A percentile compares a stretch with the other conserved stretches of the same genome.
Conservation (phyloP, 2,329 filamentous ascomycete species). For the Thielaviopsis euricoi region DNA sequence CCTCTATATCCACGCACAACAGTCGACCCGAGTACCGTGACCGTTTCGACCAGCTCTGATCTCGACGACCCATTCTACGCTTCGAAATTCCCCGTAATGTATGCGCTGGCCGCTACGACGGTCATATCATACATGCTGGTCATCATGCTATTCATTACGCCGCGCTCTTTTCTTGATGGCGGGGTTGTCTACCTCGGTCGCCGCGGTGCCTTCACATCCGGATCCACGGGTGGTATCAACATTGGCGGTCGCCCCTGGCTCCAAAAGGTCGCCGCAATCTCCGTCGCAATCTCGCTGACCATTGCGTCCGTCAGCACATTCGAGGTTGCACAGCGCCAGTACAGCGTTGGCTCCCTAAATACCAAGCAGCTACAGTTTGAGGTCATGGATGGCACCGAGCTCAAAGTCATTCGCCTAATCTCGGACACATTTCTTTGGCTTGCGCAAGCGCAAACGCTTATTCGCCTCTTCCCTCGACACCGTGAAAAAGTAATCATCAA, state of each 20-base stretch:
- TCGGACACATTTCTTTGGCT: constrained; percentile 96
- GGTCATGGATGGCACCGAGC: constrained; percentile 70
- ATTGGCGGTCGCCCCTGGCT: constrained; percentile 89
- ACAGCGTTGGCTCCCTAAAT: constrained; percentile 63
- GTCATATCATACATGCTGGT: constrained; percentile 84
- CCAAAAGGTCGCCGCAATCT: constrained; percentile 64
- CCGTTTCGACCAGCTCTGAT: constrained; percentile 33
- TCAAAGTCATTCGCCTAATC: constrained; percentile 80
- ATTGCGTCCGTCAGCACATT: constrained; percentile 91
- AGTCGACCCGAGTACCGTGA: constrained; percentile 18
- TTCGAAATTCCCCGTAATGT: constrained; percentile 82
- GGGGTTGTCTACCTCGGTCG: constrained; percentile 67
- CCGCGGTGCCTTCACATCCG: constrained; percentile 73
- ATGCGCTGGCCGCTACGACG: constrained; percentile 80
- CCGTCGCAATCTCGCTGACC: constrained; percentile 69
- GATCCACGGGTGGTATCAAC: constrained; percentile 61
- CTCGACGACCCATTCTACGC: constrained; percentile 81
- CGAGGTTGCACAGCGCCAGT: constrained; percentile 66
- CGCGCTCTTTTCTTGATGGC: constrained; percentile 81
- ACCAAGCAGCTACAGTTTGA: constrained; percentile 56
- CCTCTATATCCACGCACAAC: constrained; percentile 5
- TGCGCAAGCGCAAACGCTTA: constrained; percentile 90
- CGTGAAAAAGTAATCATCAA: constrained; percentile 98
- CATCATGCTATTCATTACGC: constrained; percentile 85
- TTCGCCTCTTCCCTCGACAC: constrained; percentile 86